Conservation (phyloP, 1,284 basidiomycete genomes). For the Ganoderma resinaceum region DNA sequence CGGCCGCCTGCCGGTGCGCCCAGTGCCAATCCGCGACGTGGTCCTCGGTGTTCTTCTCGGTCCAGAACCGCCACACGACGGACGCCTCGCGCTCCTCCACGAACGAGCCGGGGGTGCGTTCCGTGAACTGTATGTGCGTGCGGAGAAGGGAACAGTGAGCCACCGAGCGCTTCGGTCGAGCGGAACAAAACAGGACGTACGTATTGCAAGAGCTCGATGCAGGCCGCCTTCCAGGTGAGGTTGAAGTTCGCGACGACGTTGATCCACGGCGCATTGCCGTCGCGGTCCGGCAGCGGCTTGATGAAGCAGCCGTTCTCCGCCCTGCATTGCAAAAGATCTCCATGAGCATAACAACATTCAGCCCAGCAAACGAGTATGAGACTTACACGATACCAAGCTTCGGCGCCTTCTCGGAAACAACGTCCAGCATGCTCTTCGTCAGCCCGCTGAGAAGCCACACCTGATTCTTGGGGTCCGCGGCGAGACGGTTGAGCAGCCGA, state of each 20-base stretch:
- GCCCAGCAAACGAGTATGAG: background rate
- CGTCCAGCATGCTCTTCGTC: slow-evolving; percentile 67
- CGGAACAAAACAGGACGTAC: slow-evolving; percentile 50
- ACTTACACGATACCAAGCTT: slow-evolving; percentile 79
- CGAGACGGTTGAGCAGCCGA: slow-evolving; percentile 63
- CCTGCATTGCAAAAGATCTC: slow-evolving; percentile 40
- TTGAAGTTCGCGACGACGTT: slow-evolving; percentile 83
- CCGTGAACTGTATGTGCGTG: slow-evolving; percentile 68
- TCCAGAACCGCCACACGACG: slow-evolving; percentile 87
- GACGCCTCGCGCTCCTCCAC: slow-evolving; percentile 88
- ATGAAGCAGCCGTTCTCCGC: slow-evolving; percentile 91
- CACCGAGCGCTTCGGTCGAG: background rate
- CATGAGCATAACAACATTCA: accelerated
- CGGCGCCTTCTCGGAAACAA: slow-evolving; percentile 65
- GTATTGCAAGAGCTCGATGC: slow-evolving; percentile 83
- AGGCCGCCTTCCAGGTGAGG: slow-evolving; percentile 80
- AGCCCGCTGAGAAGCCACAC: slow-evolving; percentile 87
- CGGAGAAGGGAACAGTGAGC: background rate
- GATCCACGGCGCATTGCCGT: slow-evolving; percentile 63
- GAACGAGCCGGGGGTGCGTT: slow-evolving; percentile 86
- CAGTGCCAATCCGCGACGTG: slow-evolving; percentile 70
- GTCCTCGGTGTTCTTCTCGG: slow-evolving; percentile 49
- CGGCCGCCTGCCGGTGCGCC: slow-evolving; percentile 86
- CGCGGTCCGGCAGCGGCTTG: slow-evolving; percentile 56
- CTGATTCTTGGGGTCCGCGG: slow-evolving; percentile 72